phyloP scores from a whole-genome alignment of 805 yeast genomes.

The Yamadazyma olivae region DNA sequence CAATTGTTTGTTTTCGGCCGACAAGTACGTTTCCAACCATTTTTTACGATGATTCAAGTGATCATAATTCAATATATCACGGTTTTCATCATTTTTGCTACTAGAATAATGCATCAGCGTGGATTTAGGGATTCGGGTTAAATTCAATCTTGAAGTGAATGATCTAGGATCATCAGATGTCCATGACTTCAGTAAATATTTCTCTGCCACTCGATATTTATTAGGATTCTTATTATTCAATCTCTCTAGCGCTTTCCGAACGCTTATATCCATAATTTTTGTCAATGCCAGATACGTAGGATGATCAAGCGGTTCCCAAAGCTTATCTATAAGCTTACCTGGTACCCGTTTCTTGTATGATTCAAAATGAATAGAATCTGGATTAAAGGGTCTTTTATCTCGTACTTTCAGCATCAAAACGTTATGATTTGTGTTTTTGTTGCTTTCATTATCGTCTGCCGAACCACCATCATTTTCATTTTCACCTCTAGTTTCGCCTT shows the following conservation, averaged over 20 bases:
- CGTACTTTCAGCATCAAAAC: too few relatives aligned
- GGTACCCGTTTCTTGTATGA: slow-evolving; percentile 16
- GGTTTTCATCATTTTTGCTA: slow-evolving; percentile 11
- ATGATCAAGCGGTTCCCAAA: slow-evolving; percentile 28
- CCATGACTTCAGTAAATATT: slow-evolving; percentile 24
- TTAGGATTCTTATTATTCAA: slow-evolving; percentile 11
- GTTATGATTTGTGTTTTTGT: background rate
- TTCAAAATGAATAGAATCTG: slow-evolving; percentile 10
- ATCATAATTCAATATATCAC: slow-evolving; percentile 24
- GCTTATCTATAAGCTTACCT: slow-evolving; percentile 23
- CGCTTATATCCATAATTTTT: slow-evolving; percentile 23
- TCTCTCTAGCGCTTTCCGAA: slow-evolving; percentile 23
- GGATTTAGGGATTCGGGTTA: slow-evolving; percentile 25
- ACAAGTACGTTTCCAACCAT: slow-evolving; percentile 32
- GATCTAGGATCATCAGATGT: slow-evolving; percentile 16
- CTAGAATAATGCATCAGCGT: slow-evolving; percentile 14
- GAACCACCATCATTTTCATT: background rate
- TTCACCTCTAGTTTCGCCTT: background rate
- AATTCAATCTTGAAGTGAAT: slow-evolving; percentile 21
- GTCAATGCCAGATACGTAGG: slow-evolving; percentile 15
- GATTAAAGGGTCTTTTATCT: slow-evolving; percentile 9
- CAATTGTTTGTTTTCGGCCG: slow-evolving; percentile 39
- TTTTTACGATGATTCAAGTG: slow-evolving; percentile 20
- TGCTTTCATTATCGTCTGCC: background rate
- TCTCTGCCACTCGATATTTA: slow-evolving; percentile 21